Evolutionary conservation across 2,329 filamentous ascomycete genomes (phyloP), one percentile per base, ranked within the genome.

Genomic region (Ustulina deusta): DNA sequence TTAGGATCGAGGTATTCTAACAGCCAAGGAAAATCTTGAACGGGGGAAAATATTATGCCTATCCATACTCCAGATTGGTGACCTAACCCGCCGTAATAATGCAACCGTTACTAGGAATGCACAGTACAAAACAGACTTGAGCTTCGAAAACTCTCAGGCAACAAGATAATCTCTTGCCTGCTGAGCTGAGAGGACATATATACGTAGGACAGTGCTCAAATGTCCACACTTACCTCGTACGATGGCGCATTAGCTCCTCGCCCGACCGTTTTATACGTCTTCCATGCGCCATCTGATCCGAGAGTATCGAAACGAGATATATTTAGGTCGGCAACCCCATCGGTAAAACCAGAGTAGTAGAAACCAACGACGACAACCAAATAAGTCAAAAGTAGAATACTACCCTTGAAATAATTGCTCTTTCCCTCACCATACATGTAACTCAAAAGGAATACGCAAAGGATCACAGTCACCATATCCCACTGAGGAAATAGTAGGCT

Each of bases 381-480:
- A 79, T 99, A 99, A 38, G 93, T 96, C 58, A 99, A 84, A 71
- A 98, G 89, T 60, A 99, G 85, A 74, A 98, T 97, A 72, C 93
- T 97, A 59, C 96, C 96, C 83, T 99, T 99, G 89, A 99, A 99
- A 81, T 99, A 99, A 81, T 99, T 99, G 84, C 94, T 98, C 88
- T 99, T 99, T 46, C 96, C 96, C 82, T 99, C 96, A 59, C 95
- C 93, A 75, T 98, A 97, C 85, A 99, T 95, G 84, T 98, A 97
- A 76, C 94, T 97, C 72, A 99, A 89, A 64, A 99, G 83, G 83
- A 99, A 97, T 20, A 99, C 94, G 76, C 95, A 97, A 17, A 99
- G 83, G 67, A 98, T 97, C 17, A 98, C 93, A 0, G 93, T 97
- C 13, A 98, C 91, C 93, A 99, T 97, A 79, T 99, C 96, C 95